Base-by-base conservation (phyloP, 2,329 filamentous ascomycete genomes). In the Pseudogymnoascus sp. region DNA sequence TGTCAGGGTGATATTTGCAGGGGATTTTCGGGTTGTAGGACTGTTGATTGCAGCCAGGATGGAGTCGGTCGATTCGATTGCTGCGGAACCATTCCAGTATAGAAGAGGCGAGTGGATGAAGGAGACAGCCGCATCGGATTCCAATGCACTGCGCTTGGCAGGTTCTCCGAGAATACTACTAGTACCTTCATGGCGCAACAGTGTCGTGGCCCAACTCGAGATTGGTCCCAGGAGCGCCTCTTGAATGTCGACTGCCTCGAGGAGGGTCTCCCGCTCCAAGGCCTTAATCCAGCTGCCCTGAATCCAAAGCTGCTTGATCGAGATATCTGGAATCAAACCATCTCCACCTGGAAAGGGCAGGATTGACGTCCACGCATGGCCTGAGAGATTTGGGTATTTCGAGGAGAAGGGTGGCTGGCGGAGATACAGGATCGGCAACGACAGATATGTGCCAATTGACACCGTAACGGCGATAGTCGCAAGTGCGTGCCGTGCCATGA, bases 231-330 rank as follows among this genome's bases (percentile, higher is more conserved):
- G 73, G 4, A 82, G 71, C 16, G 69, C 72, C 62, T 79, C 70
- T 68, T 82, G 80, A 28, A 82, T 76, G 59, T 71, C 68, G 63
- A 82, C 70, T 11, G 78, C 79, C 64, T 78, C 74, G 61, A 75
- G 75, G 61, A 83, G 70, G 12, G 82, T 77, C 5, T 74, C 74
- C 59, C 74, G 75, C 42, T 79, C 75, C 64, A 82, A 72, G n/a
- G 80, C 80, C 63, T 76, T 75, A 79, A 82, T 82, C 67, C 81
- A 82, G 65, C 77, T 79, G 62, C 80, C 80, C 66, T 82, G 78
- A 8, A 83, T 75, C 80, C 80, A 83, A 11, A 80, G 75, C 68
- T 82, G 80, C 60, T 80, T 78, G 73, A 82, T 76, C 60, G 79
- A 78, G 3, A 83, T 77, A 66, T 83, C 80, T 5, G 76, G 71